Evolutionary conservation across 768 basidiomycete genomes (phyloP).

Genomic region (Amyloporia xantha): DNA sequence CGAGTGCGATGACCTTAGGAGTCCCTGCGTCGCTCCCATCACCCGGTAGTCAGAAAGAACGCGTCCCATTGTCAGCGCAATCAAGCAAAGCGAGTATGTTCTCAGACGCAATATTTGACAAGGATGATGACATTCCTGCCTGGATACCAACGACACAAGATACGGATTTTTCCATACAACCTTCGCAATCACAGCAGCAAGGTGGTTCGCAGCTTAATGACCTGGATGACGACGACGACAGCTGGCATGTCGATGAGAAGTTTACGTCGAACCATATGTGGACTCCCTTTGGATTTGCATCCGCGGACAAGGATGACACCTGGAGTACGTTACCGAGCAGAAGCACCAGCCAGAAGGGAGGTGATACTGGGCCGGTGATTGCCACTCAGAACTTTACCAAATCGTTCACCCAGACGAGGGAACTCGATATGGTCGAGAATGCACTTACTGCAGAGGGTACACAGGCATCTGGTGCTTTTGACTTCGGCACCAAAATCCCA

Average conservation of each 20-base stretch:
- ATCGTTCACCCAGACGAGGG: slow-evolving; percentile 6
- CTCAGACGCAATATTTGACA: slow-evolving; percentile 48
- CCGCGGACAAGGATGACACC: slow-evolving; percentile 50
- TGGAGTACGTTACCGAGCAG: slow-evolving; percentile 67
- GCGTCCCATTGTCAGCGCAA: slow-evolving; percentile 35
- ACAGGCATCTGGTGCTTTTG: slow-evolving; percentile 7
- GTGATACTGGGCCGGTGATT: slow-evolving; percentile 13
- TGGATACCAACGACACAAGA: slow-evolving; percentile 63
- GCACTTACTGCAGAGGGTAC: slow-evolving; percentile 24
- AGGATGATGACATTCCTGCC: slow-evolving; percentile 34
- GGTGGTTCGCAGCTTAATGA: slow-evolving; percentile 5
- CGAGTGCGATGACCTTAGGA: slow-evolving; percentile 40
- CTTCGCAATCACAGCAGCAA: slow-evolving; percentile 13
- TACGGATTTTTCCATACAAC: slow-evolving; percentile 37
- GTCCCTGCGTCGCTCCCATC: slow-evolving; percentile 26
- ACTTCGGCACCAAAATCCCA: too few species aligned
- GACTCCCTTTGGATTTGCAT: slow-evolving; percentile 48
- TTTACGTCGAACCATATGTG: slow-evolving; percentile 48
- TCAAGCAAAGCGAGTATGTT: slow-evolving; percentile 46
- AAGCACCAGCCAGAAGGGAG: slow-evolving; percentile 23
- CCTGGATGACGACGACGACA: slow-evolving; percentile 46
- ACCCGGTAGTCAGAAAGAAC: slow-evolving; percentile 14
- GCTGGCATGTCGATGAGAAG: slow-evolving; percentile 71
- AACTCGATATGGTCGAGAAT: slow-evolving; percentile 12
- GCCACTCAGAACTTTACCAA: slow-evolving; percentile 12